Conservation (phyloP, 352 stramenopile genomes). For the Pythium rishiriense region DNA sequence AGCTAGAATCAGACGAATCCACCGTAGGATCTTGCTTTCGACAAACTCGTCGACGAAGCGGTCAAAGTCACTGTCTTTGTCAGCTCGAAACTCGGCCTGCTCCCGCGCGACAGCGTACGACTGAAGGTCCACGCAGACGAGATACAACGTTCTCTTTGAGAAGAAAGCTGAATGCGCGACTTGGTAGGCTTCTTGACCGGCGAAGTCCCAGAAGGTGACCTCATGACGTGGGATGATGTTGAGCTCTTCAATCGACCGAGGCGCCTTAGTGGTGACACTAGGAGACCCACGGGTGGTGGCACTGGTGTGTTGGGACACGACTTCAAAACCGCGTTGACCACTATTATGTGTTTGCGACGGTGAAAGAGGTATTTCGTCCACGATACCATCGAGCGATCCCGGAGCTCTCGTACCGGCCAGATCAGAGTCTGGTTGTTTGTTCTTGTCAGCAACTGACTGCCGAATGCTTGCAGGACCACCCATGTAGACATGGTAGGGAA, state of each 20-base stretch:
- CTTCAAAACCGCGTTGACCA: too few relatives aligned
- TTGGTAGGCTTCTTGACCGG: not conserved
- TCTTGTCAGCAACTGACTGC: not conserved
- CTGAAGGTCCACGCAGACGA: not conserved
- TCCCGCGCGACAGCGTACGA: not conserved
- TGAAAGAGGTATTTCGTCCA: too few relatives aligned
- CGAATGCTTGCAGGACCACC: not conserved
- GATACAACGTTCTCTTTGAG: not conserved
- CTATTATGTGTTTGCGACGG: too few relatives aligned
- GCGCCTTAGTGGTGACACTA: too few relatives aligned
- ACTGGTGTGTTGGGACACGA: too few relatives aligned
- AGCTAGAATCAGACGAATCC: not conserved
- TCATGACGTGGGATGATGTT: not conserved
- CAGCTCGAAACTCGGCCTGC: not conserved
- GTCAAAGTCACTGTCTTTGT: conserved; percentile 1
- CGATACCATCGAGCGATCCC: not conserved
- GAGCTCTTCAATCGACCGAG: not conserved
- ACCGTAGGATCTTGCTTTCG: not conserved
- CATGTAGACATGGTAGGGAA: too few relatives aligned
- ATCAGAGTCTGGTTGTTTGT: too few relatives aligned
- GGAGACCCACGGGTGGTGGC: not conserved
- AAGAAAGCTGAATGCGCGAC: not conserved
- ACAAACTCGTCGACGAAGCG: conserved; percentile 6
- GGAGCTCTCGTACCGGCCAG: too few relatives aligned
- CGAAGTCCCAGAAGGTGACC: conserved; percentile 1